These are phyloP conservation scores for Eucalyptus curtisii DNA, from an alignment of 345 rosid species.

Conservation along the genomic window DNA sequence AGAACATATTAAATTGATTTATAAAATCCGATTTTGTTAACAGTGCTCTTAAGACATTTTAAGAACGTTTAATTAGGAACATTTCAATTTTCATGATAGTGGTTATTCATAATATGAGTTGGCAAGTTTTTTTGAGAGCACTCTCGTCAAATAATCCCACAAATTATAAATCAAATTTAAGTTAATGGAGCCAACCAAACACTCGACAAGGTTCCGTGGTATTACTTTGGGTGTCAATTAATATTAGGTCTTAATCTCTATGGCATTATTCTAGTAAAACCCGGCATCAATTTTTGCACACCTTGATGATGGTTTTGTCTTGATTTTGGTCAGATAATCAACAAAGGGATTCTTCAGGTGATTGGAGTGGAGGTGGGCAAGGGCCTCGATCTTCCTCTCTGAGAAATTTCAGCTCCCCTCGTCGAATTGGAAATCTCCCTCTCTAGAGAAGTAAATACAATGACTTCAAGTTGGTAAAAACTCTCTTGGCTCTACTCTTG, in stretches of 20 bases:
- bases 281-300: neutral
- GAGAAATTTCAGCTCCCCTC: neutral
- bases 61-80: neutral
- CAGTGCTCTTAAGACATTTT: neutral
- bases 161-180: too few relatives aligned
- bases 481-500: neutral
- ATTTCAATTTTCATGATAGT: neutral
- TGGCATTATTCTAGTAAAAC: neutral
- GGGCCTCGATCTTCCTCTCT: constrained; percentile 82
- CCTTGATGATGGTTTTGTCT: neutral
- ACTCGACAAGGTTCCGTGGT: neutral
- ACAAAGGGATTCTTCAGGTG: constrained; percentile 60
- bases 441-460: neutral
- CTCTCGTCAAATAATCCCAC: neutral
- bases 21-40: neutral
- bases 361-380: constrained; percentile 80
- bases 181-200: neutral
- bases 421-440: neutral
- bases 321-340: constrained; percentile 38
- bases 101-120: neutral
- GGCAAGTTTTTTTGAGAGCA: neutral
- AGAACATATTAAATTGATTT: too few relatives aligned
- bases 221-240: neutral
- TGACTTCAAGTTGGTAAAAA: neutral
- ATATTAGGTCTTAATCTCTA: neutral